phyloP scores from a whole-genome alignment of 805 yeast species.

The Blastobotrys terrestris region DNA sequence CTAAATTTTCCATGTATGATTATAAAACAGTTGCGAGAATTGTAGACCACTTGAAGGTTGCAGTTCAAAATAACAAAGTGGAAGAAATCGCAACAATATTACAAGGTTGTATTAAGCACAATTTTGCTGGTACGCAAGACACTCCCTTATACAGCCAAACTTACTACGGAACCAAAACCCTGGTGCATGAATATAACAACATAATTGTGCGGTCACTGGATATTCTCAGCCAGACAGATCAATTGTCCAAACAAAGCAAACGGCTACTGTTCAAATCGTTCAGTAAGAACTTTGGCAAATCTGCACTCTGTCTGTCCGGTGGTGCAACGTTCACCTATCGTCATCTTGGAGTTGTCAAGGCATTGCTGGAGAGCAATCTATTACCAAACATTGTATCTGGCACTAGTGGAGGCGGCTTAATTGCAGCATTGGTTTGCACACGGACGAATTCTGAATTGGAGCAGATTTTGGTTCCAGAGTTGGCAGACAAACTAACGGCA shows the following conservation, averaged over 20 bases:
- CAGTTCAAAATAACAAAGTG: slow-evolving; percentile 32
- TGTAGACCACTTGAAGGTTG: slow-evolving; percentile 35
- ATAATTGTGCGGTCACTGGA: slow-evolving; percentile 48
- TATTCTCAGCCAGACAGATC: slow-evolving; percentile 35
- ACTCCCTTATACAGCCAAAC: slow-evolving; percentile 65
- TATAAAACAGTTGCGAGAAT: slow-evolving; percentile 51
- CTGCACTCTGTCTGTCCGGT: slow-evolving; percentile 69
- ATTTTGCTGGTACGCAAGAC: slow-evolving; percentile 76
- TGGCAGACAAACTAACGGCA: slow-evolving; percentile 61
- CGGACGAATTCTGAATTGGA: slow-evolving; percentile 62
- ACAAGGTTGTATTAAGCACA: slow-evolving; percentile 62
- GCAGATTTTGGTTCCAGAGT: slow-evolving; percentile 49
- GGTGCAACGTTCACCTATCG: slow-evolving; percentile 76
- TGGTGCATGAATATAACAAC: slow-evolving; percentile 48
- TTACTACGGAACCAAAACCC: slow-evolving; percentile 64
- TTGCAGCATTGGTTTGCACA: slow-evolving; percentile 67
- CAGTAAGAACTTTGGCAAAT: slow-evolving; percentile 59
- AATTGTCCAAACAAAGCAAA: slow-evolving; percentile 39
- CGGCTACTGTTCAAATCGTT: slow-evolving; percentile 49
- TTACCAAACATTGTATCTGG: slow-evolving; percentile 69
- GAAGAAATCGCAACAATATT: slow-evolving; percentile 49
- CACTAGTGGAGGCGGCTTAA: slow-evolving; percentile 75
- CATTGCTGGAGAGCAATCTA: slow-evolving; percentile 57
- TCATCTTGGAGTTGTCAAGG: slow-evolving; percentile 72
- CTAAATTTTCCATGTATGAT: slow-evolving; percentile 62